Evolutionary conservation across 805 yeast genomes (phyloP), one percentile per base, ranked within the genome.

Genomic region (Hemisphaericaspora nanyangensis): DNA sequence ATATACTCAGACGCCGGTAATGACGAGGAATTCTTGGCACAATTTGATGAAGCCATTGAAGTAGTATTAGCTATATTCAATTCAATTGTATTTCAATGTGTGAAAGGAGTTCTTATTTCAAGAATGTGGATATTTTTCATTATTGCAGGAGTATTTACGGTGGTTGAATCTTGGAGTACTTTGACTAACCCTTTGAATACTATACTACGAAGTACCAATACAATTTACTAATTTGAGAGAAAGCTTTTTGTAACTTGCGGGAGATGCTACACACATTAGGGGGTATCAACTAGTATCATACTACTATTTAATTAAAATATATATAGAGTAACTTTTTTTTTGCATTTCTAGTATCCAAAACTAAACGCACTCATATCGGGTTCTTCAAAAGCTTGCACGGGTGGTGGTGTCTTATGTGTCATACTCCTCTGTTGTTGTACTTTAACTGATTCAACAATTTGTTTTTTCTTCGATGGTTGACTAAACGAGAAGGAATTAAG

Each of bases 301-400:
- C n/a, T n/a, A n/a, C n/a, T n/a, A n/a, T n/a, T n/a, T n/a, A n/a
- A n/a, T n/a, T n/a, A n/a, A n/a, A n/a, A n/a, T n/a, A n/a, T n/a
- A n/a, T n/a, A n/a, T n/a, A n/a, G n/a, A n/a, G n/a, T n/a, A n/a
- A n/a, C n/a, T n/a, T n/a, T n/a, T n/a, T n/a, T n/a, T n/a, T n/a
- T n/a, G n/a, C n/a, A n/a, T n/a, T n/a, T n/a, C n/a, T n/a, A n/a
- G n/a, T 53, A 57, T 6, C 61, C 62, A 43, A 82, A 82, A 38
- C 72, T 72, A 51, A 82, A 82, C 0, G 86, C 74, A 55, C 83
- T 79, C 89, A 84, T 81, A 51, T 84, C 89, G 0, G 90, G 87
- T 50, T 82, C 90, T 41, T 71, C 74, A 55, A 80, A 81, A 26
- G 73, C 76, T 3, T 68, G 57, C n/a, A 68, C 63, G 3, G 82